Base-by-base conservation (phyloP, 805 yeast species). In the Lachancea waltii region DNA sequence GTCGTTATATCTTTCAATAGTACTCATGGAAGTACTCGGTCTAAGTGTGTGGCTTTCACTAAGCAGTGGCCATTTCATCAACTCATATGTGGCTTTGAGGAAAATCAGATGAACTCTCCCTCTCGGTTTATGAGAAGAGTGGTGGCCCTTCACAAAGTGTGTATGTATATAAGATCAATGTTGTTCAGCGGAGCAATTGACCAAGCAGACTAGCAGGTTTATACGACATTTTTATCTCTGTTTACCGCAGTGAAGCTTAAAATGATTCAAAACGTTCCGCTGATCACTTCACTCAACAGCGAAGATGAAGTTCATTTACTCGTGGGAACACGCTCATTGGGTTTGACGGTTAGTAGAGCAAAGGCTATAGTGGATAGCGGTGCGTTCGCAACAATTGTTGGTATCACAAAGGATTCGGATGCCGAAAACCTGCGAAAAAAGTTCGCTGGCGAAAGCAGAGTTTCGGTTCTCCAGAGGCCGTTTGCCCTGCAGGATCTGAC, bases 261-360 rank as follows among this genome's bases (percentile, higher is more conserved):
- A 23, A 23, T 23, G 37, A 38, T 26, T 11, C 17, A 33, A 14
- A 28, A 25, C 19, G 36, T 33, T 5, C 63, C 63, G 22, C 46
- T 70, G 17, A 51, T 75, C 19, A 58, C 70, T 3, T 70, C 78
- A 1, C 45, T 67, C 30, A 60, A 68, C 41, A 68, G 79, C 41
- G 36, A 50, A 11, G 74, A 63, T 17, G 84, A 81, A 46, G 58
- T 58, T 1, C 84, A 79, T 50, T 58, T 81, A 25, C 67, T 83
- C 5, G 57, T 81, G 8, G 86, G 85, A 5, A 32, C 60, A 3
- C 50, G 50, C n/a, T 39, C 49, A 3, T n/a, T 51, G 3, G 42
- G 46, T 17, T 38, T 44, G 3, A 64, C 77, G 0, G 54, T 64
- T 10, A 58, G 67, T 17, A 67, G 89, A 47, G 65, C 76, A 11